phyloP scores from a whole-genome alignment of 164 flowering plant species.

The Sextonia rubra region DNA sequence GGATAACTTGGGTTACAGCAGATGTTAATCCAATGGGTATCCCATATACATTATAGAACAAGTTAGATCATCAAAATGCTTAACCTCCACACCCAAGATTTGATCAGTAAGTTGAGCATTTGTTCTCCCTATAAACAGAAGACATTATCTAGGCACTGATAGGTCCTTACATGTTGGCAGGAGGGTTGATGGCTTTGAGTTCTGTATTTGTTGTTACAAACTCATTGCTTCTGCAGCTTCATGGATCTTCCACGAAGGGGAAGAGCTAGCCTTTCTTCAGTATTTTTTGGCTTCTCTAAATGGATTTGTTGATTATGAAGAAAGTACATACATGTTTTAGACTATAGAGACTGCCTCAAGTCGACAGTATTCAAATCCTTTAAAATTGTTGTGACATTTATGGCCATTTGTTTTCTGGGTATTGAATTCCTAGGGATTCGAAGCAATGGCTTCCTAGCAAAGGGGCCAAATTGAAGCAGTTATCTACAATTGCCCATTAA shows the following conservation, averaged over 20 bases:
- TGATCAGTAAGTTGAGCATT: too few relatives aligned
- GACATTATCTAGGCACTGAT: background rate
- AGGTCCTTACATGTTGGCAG: constrained; percentile 26
- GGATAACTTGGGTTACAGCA: too few relatives aligned
- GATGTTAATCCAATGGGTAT: too few relatives aligned
- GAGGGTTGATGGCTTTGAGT: constrained; percentile 94
- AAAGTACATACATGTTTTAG: too few relatives aligned
- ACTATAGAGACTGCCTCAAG: background rate
- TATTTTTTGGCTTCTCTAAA: too few relatives aligned
- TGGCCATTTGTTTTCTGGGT: background rate
- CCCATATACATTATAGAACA: too few relatives aligned
- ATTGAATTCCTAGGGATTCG: background rate
- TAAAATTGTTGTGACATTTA: background rate
- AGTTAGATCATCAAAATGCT: too few relatives aligned
- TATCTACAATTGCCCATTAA: too few relatives aligned
- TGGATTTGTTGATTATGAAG: background rate
- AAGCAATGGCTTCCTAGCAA: too few relatives aligned
- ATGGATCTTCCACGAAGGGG: constrained; percentile 26
- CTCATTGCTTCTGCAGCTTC: constrained; percentile 78
- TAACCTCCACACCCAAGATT: too few relatives aligned
- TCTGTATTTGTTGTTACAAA: constrained; percentile 86
- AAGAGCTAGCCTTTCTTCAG: constrained; percentile 8
- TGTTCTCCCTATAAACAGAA: background rate
- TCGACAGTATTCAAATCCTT: background rate
- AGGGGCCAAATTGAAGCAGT: too few relatives aligned